Percentiles rank a stretch among this genome's conserved stretches.
phyloP scores from a whole-genome alignment of 768 basidiomycete species.

The Pleurotus platypus region DNA sequence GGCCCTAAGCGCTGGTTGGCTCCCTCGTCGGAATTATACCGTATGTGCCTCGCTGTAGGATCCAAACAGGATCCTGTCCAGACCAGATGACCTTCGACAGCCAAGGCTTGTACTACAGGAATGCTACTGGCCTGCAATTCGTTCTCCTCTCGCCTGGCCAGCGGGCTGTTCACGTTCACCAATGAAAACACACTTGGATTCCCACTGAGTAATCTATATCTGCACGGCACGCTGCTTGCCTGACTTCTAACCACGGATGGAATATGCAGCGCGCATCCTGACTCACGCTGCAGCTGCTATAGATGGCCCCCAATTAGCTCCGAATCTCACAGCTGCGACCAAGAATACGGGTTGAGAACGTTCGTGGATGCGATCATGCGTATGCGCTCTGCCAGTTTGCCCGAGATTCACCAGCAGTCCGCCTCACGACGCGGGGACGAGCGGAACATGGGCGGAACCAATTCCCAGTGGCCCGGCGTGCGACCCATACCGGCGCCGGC shows the following conservation, averaged over 20 bases:
- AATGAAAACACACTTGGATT: not conserved
- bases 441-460: not conserved
- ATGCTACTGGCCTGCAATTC: too few relatives aligned
- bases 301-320: not conserved
- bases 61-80: not conserved
- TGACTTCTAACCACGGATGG: slow-evolving; percentile 7
- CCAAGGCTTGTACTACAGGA: too few relatives aligned
- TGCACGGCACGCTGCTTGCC: not conserved
- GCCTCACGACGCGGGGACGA: too few relatives aligned
- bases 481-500: slow-evolving; percentile 1
- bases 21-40: not conserved
- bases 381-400: not conserved
- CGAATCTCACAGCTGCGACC: not conserved
- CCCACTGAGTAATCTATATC: too few relatives aligned
- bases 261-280: slow-evolving; percentile 5
- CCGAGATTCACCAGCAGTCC: too few relatives aligned
- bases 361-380: slow-evolving; percentile 4
- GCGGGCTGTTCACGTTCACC: not conserved
- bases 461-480: not conserved
- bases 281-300: not conserved
- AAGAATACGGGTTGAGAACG: not conserved
- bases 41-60: slow-evolving; percentile 2
- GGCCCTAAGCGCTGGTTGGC: not conserved
- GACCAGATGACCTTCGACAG: slow-evolving; percentile 3
- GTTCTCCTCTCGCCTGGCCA: not conserved